These are phyloP conservation scores for Clathrus columnatus DNA, from an alignment of 768 basidiomycete species.

Conservation along the genomic window DNA sequence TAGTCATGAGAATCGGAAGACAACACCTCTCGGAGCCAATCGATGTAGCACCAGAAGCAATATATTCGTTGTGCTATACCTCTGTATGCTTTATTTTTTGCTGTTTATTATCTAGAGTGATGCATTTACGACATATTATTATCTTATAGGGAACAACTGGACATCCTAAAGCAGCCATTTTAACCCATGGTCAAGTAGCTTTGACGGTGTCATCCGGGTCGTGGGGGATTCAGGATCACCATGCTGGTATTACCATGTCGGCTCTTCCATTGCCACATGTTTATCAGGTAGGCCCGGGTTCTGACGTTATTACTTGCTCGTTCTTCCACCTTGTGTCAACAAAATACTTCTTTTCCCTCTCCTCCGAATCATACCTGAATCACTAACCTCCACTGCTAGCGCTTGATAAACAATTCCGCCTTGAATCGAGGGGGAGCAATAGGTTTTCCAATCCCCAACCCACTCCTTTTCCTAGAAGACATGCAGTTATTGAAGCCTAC, in stretches of 20 bases:
- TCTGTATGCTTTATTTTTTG: slow-evolving; percentile 50
- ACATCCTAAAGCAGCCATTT: slow-evolving; percentile 77
- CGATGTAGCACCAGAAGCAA: slow-evolving; percentile 46
- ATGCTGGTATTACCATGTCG: slow-evolving; percentile 43
- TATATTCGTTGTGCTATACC: slow-evolving; percentile 92
- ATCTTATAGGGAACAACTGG: slow-evolving; percentile 63
- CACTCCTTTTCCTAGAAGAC: slow-evolving; percentile 86
- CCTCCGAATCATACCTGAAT: not conserved
- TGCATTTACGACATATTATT: not conserved
- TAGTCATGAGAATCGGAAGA: slow-evolving; percentile 71
- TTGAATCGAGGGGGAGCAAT: slow-evolving; percentile 60
- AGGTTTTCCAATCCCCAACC: slow-evolving; percentile 87
- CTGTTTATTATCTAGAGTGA: not conserved
- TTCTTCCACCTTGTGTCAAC: not conserved
- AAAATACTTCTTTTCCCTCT: not conserved
- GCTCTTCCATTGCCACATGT: slow-evolving; percentile 88
- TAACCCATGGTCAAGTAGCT: slow-evolving; percentile 65
- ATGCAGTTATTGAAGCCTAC: slow-evolving; percentile 75
- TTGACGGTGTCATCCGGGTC: slow-evolving; percentile 50
- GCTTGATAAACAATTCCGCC: slow-evolving; percentile 44
- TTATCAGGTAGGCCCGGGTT: slow-evolving; percentile 57
- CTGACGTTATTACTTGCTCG: too few species aligned
- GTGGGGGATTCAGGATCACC: slow-evolving; percentile 39
- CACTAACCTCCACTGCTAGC: slow-evolving; percentile 13
- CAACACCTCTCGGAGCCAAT: slow-evolving; percentile 52